A percentile compares a stretch with the other conserved stretches of the same genome.
Evolutionary conservation across 768 basidiomycete species (phyloP).

Genomic region (Chalciporus pseudorubinellus): DNA sequence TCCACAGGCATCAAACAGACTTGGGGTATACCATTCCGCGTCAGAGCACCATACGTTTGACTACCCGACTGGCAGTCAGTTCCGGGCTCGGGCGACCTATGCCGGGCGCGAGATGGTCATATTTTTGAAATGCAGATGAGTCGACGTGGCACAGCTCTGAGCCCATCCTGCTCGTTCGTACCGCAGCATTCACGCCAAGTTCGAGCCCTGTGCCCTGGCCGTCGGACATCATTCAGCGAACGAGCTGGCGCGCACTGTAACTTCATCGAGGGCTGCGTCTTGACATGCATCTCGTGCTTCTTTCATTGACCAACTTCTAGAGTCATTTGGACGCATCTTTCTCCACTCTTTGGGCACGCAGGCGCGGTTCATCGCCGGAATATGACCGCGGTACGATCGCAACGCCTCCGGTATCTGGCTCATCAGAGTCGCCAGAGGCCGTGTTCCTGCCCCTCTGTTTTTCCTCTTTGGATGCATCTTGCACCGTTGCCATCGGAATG

Average conservation of each 20-base stretch:
- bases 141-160: too few species aligned
- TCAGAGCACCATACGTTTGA: too few species aligned
- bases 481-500: conserved; percentile 1
- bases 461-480: not conserved
- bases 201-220: too few species aligned
- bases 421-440: not conserved
- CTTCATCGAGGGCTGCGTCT: not conserved
- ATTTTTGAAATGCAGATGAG: not conserved
- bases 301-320: not conserved
- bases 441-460: not conserved
- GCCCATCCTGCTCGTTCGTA: too few species aligned
- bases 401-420: not conserved
- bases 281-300: not conserved
- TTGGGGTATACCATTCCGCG: not conserved
- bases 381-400: not conserved
- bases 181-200: too few species aligned
- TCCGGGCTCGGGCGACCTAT: not conserved
- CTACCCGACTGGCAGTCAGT: too few species aligned
- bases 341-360: not conserved
- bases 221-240: not conserved
- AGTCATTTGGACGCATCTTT: not conserved
- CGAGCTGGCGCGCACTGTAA: not conserved
- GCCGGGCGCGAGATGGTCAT: not conserved
- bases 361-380: not conserved
- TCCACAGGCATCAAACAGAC: not conserved